phyloP scores from a whole-genome alignment of 2,329 filamentous ascomycete species.

The Conoideocrella luteorostrata region DNA sequence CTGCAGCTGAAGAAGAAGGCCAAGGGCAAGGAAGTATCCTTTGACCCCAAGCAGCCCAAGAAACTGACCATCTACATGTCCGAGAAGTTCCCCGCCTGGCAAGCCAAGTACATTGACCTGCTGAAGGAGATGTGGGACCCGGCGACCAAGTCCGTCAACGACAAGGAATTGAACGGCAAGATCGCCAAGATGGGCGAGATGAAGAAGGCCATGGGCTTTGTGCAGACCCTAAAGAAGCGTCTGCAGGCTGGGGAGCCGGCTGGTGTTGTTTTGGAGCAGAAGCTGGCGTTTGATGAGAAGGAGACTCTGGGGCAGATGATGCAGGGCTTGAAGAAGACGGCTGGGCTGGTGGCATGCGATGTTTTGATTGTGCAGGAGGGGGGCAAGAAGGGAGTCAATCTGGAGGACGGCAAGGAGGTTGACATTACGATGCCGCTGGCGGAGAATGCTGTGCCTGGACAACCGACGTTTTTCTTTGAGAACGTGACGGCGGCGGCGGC shows the following conservation, averaged over 20 bases:
- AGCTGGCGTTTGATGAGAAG: slow-evolving; percentile 81
- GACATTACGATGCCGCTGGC: slow-evolving; percentile 52
- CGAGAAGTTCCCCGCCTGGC: slow-evolving; percentile 79
- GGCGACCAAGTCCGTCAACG: slow-evolving; percentile 57
- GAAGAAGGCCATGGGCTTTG: slow-evolving; percentile 98
- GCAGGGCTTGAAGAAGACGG: slow-evolving; percentile 68
- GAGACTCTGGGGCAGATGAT: slow-evolving; percentile 72
- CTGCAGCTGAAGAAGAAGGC: slow-evolving; percentile 79
- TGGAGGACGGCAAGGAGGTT: slow-evolving; percentile 48
- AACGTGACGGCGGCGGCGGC: slow-evolving; percentile 52
- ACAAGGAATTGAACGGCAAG: slow-evolving; percentile 72
- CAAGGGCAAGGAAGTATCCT: slow-evolving; percentile 80
- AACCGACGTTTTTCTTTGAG: slow-evolving; percentile 77
- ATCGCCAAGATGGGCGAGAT: slow-evolving; percentile 81
- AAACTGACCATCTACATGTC: slow-evolving; percentile 82
- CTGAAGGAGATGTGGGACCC: slow-evolving; percentile 65
- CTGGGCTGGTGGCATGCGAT: slow-evolving; percentile 62
- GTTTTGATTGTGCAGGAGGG: slow-evolving; percentile 67
- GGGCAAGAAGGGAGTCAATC: slow-evolving; percentile 54
- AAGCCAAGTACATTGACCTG: slow-evolving; percentile 81
- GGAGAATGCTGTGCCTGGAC: slow-evolving; percentile 72
- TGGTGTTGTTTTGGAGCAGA: slow-evolving; percentile 69
- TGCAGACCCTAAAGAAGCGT: slow-evolving; percentile 79
- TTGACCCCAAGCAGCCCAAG: slow-evolving; percentile 89
- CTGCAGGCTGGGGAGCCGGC: slow-evolving; percentile 64